These are phyloP conservation scores for Suillus hirtellus DNA, from an alignment of 768 basidiomycete species.

Conservation along the genomic window DNA sequence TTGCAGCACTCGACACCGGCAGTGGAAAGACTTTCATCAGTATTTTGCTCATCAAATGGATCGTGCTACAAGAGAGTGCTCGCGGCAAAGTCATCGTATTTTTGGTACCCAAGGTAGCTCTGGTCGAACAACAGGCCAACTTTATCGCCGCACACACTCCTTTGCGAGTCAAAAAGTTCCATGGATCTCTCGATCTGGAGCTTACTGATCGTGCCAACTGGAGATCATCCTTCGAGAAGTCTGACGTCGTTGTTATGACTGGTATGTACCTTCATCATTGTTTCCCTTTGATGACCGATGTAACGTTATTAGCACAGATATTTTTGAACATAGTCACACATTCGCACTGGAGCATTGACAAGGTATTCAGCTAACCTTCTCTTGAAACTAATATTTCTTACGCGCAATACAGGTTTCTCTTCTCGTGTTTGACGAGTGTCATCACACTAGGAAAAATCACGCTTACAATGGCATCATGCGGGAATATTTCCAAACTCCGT, in stretches of 20 bases:
- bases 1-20: constrained; percentile 60
- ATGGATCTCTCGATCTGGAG: constrained; percentile 62
- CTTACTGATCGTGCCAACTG: constrained; percentile 67
- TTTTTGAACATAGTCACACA: constrained; percentile 80
- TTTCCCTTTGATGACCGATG: constrained; percentile 5
- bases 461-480: constrained; percentile 61
- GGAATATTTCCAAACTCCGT: constrained; percentile 50
- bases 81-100: constrained; percentile 69
- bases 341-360: constrained; percentile 74
- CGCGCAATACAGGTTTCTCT: constrained; percentile 46
- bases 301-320: constrained; percentile 61
- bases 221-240: constrained; percentile 57
- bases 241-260: constrained; percentile 86
- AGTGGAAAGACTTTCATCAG: constrained; percentile 65
- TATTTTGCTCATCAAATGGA: constrained; percentile 73
- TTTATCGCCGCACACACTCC: constrained; percentile 67
- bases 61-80: constrained; percentile 50
- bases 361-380: constrained; percentile 34
- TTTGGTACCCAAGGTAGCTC: constrained; percentile 80
- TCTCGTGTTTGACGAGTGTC: constrained; percentile 59
- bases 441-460: constrained; percentile 57
- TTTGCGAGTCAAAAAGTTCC: constrained; percentile 65
- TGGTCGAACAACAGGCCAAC: constrained; percentile 80
- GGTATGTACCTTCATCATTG: constrained; percentile 40
- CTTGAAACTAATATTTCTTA: neutral